Evolutionary conservation across 495 filamentous ascomycete genomes (phyloP).

Genomic region (Corynascus novoguineensis): DNA sequence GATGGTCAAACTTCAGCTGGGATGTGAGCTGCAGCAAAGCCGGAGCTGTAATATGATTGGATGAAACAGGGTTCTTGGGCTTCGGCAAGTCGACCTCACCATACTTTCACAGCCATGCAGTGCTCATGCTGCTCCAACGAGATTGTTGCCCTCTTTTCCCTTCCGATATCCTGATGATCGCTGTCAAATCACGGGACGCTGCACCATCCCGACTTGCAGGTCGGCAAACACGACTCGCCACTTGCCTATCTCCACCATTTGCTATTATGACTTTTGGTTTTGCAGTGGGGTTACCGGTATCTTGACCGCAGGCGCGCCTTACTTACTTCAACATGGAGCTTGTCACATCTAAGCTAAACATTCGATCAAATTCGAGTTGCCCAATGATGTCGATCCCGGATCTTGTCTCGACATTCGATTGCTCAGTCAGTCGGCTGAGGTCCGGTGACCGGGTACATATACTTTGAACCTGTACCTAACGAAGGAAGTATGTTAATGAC

Average conservation of each 20-base stretch:
- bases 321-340: no score
- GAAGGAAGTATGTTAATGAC: no score
- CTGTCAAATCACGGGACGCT: constrained; percentile 3
- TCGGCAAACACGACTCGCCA: background rate
- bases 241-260: background rate
- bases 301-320: background rate
- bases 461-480: no score
- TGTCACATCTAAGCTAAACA: no score
- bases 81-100: background rate
- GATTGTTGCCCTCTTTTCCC: background rate
- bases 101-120: no score
- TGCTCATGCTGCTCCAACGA: background rate
- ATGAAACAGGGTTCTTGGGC: background rate
- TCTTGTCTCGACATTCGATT: no score
- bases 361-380: no score
- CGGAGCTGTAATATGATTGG: background rate
- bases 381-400: no score
- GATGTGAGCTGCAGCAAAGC: background rate
- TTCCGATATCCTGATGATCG: no score
- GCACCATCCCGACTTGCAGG: constrained; percentile 2
- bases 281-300: background rate
- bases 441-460: no score
- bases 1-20: constrained; percentile 14
- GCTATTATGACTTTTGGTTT: background rate
- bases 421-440: no score